Conservation (phyloP, 2,329 filamentous ascomycete species). For the Pyricularia sp. region DNA sequence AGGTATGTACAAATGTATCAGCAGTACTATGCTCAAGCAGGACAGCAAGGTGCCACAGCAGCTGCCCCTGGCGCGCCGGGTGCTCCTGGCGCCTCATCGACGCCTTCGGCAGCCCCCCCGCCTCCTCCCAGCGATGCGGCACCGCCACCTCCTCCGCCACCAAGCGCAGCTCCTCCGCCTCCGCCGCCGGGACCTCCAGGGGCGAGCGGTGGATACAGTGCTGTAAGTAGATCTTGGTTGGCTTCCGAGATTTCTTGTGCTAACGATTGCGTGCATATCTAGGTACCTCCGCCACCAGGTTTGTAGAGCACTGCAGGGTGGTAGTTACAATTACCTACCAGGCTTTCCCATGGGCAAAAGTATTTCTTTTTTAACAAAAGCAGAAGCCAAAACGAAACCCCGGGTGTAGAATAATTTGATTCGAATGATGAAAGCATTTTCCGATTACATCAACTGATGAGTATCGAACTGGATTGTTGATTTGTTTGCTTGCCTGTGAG, state of each 20-base stretch:
- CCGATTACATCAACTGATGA: not conserved
- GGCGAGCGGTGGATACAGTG: constrained; percentile 1
- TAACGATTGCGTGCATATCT: not conserved
- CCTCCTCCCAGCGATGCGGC: constrained; percentile 2
- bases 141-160: constrained; percentile 3
- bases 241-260: not conserved
- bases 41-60: not conserved
- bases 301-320: not conserved
- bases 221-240: not conserved
- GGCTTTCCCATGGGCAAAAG: not conserved
- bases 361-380: not conserved
- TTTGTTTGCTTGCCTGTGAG: not conserved
- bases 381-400: not conserved
- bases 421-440: not conserved
- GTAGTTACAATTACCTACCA: not conserved
- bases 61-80: not conserved
- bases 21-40: constrained; percentile 4
- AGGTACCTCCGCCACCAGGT: constrained; percentile 4
- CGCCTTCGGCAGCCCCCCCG: not conserved
- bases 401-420: not conserved
- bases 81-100: not conserved
- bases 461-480: not conserved
- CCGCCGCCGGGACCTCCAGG: constrained; percentile 3
- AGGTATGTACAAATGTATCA: constrained; percentile 6
- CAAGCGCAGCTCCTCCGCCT: constrained; percentile 2